Base-by-base conservation (phyloP, 106 monocot species). In the Ottelia alismoides region DNA sequence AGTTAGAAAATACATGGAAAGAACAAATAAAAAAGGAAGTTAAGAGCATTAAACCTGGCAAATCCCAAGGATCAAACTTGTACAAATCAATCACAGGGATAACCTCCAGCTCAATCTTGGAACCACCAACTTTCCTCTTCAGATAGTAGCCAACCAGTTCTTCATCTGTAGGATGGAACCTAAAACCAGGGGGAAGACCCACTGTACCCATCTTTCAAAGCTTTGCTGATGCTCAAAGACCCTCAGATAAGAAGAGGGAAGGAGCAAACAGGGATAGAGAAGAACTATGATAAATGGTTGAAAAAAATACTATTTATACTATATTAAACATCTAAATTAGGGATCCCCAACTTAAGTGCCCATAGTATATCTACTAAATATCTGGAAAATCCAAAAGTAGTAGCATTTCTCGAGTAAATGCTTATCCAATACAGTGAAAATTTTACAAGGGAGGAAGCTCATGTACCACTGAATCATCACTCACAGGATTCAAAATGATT, bases 51-150 rank as follows among this genome's bases (percentile, higher is more conserved):
- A n/a, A n/a, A 88, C 88, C 88, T 74, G 88, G 88, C 12, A 88
- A 52, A 43, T 88, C 79, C 88, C 88, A 88, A 46, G 88, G 88
- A 68, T 88, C 88, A 51, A 64, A 83, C 68, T 88, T 83, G 55
- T 83, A 88, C 35, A 88, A 52, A 45, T 88, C 79, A 20, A 88
- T 62, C 51, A 76, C 83, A 12, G 88, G 88, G 65, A 88, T 88
- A 18, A 88, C 88, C 49, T 88, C 88, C 20, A 88, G 73, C 62
- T 88, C 88, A 19, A 88, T 74, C 58, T 64, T 64, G 46, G 64
- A 57, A 0, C 71, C 79, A 49, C 77, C 83, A 4, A 74, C 74
- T 57, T 80, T 83, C 51, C 83, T 88, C 70, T 83, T 88, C 65
- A 88, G 62, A 62, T 88, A 88, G 52, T 83, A 88, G 29, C 74